Evolutionary conservation across 306 rosid genomes (phyloP), one percentile per base, ranked within the genome.

Genomic region (Acacia acuminata): DNA sequence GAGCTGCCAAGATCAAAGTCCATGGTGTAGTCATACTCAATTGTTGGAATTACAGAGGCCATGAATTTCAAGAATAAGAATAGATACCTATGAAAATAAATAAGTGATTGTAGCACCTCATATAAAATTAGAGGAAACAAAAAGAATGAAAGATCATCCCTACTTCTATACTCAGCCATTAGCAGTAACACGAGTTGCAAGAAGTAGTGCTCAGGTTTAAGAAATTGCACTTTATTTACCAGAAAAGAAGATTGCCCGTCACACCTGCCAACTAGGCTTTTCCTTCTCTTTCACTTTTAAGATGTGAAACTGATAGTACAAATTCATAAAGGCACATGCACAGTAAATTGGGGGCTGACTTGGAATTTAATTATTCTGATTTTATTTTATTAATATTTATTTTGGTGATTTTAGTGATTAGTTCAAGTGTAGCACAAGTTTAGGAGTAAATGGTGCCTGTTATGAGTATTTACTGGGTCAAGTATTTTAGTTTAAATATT

Each of bases 21-120:
- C 96, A 96, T 92, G 6, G 98, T 94, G 88, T 96, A 94, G 84
- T 96, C 98, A 81, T 94, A 96, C 87, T 96, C 99, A 3, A 96
- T 96, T 4, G 98, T 96, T 15, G 99, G 99, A 81, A 96, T 96
- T 61, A 96, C 99, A 66, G 99, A 96, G 58, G 99, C 99, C 87
- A 96, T 90, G 74, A 96, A 96, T 78, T 96, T 96, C 88, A 96
- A 83, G 96, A 96, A 96, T 65, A 96, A 87, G 90, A 96, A 93
- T 43, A 96, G 88, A 88, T 96, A 96, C 97, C 99, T 96, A 6
- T 8, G 17, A 51, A 25, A 71, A 44, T 15, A 44, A 70, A 17
- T 45, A 71, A 45, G 13, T 5, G 17, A 67, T 65, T 79, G 77
- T 70, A 53, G 45, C 69, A 76, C 25, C 76, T 34, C 76, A 44